Evolutionary conservation across 176 grass and related monocot genomes (phyloP), one percentile per base, ranked within the genome.

Genomic region (Bolboschoenus planiculmis): DNA sequence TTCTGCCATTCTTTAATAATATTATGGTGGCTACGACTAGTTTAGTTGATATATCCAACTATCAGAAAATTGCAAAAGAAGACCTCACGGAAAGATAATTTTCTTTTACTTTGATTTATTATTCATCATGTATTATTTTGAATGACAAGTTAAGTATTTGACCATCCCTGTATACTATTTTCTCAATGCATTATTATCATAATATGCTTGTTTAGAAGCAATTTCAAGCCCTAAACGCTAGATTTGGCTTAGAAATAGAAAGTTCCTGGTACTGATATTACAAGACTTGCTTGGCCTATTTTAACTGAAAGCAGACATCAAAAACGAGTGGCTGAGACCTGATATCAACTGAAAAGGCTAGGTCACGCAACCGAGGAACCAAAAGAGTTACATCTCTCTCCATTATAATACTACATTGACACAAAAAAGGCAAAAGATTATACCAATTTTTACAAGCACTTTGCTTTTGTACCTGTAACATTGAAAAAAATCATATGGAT

Each of bases 271-370:
- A 67, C 34, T 37, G 63, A 37, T 36, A 1, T 33, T 39, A 67
- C 6, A 6, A 35, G 11, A 63, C 24, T 15, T 67, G 15, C 34
- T 37, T 20, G 34, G 16, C 16, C 18, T 39, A 68, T 68, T 20
- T 39, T 7, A 68, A 39, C 15, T 66, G 29, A 66, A 36, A 64
- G 30, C 3, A 64, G 61, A 66, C 36, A 29, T 18, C 7, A 66
- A 1, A 68, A 68, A 63, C 15, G 27, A 33, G 29, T 58, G 11
- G 37, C 16, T 29, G 57, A 80, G 90, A 97, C 95, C 88, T 88
- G 68, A 94, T 86, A 91, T 97, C 92, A 85, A 97, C 92, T 84
- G 95, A 92, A 88, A 97, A 97, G 11, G 95, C 92, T 68, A 97
- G 84, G 87, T 97, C 95, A 20, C 87, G 88, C 43, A 94, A 91